Base-by-base conservation (phyloP, 2,329 filamentous ascomycete species). In the Fusarium pilosicola region DNA sequence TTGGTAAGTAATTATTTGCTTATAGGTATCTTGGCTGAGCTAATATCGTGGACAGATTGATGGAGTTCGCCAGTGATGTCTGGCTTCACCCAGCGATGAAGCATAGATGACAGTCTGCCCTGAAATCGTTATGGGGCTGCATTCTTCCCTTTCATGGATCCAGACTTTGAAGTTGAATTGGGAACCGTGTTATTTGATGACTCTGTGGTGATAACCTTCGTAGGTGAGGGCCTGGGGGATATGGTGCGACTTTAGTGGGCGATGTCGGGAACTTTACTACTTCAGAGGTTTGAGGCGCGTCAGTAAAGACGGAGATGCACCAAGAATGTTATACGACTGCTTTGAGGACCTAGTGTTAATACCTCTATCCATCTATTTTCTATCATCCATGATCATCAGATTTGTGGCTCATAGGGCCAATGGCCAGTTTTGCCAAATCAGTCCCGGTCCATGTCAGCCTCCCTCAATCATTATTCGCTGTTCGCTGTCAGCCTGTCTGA, bases 221-320 rank as follows among this genome's bases (percentile, higher is more conserved):
- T 0, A 3, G 14, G 8, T 2, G 13, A 17, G 1, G 0, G 14
- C 0, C 22, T 24, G 22, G 22, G 0, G 8, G 14, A 42, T 11
- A 42, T 42, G 6, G n/a, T 24, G 15, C n/a, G 8, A 9, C 8
- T 24, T 24, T 24, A 4, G 41, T 24, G 41, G 8, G 3, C 1
- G 14, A 17, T 10, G 8, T 15, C 14, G 9, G 7, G 32, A 34
- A 34, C 32, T 17, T 34, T 0, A 34, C 3, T 34, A 17, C 32
- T 34, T 34, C 15, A 17, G 32, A 8, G 32, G 15, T 34, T 34
- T 34, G 32, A 8, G 32, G 32, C 15, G 32, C 32, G 32, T 34
- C 32, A 17, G 32, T 34, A 34, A 34, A 34, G 32, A 34, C 7
- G 32, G 14, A 17, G 32, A 17, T 34, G 14, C 0, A 34, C 1